Percentiles rank a stretch among this genome's conserved stretches.
These are phyloP conservation scores for Tricholoma matsutake DNA, from an alignment of 768 basidiomycete species.

Conservation along the genomic window DNA sequence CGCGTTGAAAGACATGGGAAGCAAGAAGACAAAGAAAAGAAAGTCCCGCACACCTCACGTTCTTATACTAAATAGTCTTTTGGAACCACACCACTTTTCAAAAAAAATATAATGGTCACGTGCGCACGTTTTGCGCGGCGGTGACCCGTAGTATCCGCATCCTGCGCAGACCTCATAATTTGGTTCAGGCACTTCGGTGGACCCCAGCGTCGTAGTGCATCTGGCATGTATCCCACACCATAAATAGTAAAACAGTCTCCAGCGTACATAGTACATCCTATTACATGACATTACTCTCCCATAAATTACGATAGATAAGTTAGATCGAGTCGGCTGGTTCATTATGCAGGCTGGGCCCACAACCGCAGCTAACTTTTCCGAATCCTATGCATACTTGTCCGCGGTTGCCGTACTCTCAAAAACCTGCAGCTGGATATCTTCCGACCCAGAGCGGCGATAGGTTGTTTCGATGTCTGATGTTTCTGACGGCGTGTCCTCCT, in stretches of 20 bases:
- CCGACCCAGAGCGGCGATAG: not conserved
- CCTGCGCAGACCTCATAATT: too few relatives aligned
- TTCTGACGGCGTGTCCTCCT: not conserved
- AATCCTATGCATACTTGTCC: not conserved
- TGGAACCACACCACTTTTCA: constrained; percentile 6
- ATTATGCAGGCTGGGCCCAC: too few relatives aligned
- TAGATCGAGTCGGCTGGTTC: too few relatives aligned
- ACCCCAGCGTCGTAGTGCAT: too few relatives aligned
- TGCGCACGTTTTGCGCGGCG: too few relatives aligned
- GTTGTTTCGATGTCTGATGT: not conserved
- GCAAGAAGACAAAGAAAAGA: not conserved
- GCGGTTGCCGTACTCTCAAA: not conserved
- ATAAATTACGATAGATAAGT: too few relatives aligned
- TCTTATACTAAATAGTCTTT: not conserved
- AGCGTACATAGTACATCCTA: too few relatives aligned
- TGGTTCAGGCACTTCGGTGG: too few relatives aligned
- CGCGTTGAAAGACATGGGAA: constrained; percentile 43
- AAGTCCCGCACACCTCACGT: not conserved
- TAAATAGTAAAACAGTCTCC: too few relatives aligned
- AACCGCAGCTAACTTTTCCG: not conserved
- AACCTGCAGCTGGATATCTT: not conserved
- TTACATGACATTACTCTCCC: too few relatives aligned
- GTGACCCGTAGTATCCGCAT: too few relatives aligned
- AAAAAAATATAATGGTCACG: constrained; percentile 1
- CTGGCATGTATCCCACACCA: too few relatives aligned